Base-by-base conservation (phyloP, 139 green algal species). In the Chlorella sorokiniana region DNA sequence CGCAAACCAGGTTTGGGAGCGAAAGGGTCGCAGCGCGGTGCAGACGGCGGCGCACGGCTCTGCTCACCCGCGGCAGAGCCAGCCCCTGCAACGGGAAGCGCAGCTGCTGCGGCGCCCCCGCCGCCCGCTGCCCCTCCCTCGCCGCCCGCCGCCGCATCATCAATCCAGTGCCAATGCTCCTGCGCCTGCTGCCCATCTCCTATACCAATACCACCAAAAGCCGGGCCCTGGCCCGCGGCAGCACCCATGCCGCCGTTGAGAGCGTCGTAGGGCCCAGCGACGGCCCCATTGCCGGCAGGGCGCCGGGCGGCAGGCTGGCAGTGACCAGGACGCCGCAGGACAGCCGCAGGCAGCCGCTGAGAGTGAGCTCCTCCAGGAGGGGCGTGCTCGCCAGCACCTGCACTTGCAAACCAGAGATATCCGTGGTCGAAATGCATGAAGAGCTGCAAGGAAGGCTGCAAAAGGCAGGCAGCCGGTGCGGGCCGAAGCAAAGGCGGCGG, bases 351-450 rank as follows among this genome's bases (percentile, higher is more conserved):
- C 64, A 76, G 16, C 63, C 63, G 22, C 5, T 11, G 23, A 82
- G 33, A 25, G 5, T 56, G 2, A 82, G 64, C 33, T 71, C 64
- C 29, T 82, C 63, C 35, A 82, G 37, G 22, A 69, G 64, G 7
- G 45, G 63, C n/a, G 31, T 23, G 45, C n/a, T 29, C 0, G 45
- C 35, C 22, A 82, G 77, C 33, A 64, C 42, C 77, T 82, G 77
- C 77, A 82, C 7, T 0, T 27, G n/a, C 22, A 7, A 25, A 72
- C 33, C 29, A 72, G 33, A 44, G 25, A 37, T 20, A 61, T 2
- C 23, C 27, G 41, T 22, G 29, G 23, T 14, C n/a, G 40, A 25
- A 44, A 44, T 40, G 31, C 20, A 67, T 11, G 25, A 9, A 22
- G 10, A 37, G 4, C 3, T 7, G 22, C 10, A 10, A 33, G 61